Base-by-base conservation (phyloP, 176 grass and related monocot species). In the Cenchrus americanus region DNA sequence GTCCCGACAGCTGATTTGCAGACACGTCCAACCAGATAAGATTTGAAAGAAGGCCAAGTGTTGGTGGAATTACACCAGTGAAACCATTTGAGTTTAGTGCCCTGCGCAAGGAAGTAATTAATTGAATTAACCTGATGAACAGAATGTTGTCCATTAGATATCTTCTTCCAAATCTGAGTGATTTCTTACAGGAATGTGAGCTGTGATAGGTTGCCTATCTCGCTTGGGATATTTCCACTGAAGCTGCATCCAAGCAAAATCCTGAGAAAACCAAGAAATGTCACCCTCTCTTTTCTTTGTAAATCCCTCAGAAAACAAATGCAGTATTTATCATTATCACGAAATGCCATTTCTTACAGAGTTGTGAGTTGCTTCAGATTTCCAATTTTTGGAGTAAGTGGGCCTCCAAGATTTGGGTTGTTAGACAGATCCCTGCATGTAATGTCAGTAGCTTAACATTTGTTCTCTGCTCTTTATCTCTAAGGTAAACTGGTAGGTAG, bases 231-330 rank as follows among this genome's bases (percentile, higher is more conserved):
- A 61, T 21, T 77, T 5, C 93, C 93, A 48, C 21, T 89, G 69
- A 98, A 98, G 66, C 77, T 82, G 81, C 96, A 98, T 80, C 93
- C 87, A 77, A 87, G 86, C 81, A 98, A 89, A 85, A 93, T 95
- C 83, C 96, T 98, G 79, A 46, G 7, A 89, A 86, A 47, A 32
- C 23, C 52, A 73, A 81, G 61, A 15, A 76, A 57, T 32, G 71
- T 85, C 17, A 85, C 44, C 19, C 34, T 32, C 26, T 63, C 54
- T 58, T 58, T 51, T 8, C 34, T 67, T 40, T 71, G 49, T 49
- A 62, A 55, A 85, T 37, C 57, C 43, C 34, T 53, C 11, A 61
- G 3, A 77, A 42, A 37, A 78, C 24, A 24, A 88, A 41, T 30
- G 23, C 8, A 41, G 75, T 81, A 12, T 75, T 58, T 81, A 46